These are phyloP conservation scores for Trametes sp. DNA, from an alignment of 1,284 basidiomycete genomes.

Conservation along the genomic window DNA sequence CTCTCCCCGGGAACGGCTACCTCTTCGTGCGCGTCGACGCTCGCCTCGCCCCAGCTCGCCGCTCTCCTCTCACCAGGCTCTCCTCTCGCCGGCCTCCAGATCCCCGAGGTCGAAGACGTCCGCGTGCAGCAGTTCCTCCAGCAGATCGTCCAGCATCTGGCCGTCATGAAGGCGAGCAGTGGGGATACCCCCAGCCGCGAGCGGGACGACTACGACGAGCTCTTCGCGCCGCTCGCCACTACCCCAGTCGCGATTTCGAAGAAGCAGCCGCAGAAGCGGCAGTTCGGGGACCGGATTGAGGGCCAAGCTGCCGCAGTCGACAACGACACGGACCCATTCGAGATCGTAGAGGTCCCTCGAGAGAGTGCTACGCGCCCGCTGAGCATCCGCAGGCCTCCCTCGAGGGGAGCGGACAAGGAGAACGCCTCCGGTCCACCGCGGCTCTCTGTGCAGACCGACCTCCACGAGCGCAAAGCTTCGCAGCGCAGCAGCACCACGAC, in stretches of 20 bases:
- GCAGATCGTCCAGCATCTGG: constrained; percentile 83
- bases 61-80: constrained; percentile 45
- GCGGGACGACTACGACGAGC: constrained; percentile 22
- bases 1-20: constrained; percentile 22
- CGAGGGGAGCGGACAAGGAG: constrained; percentile 41
- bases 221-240: constrained; percentile 25
- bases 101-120: constrained; percentile 67
- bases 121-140: constrained; percentile 82
- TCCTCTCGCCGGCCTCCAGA: constrained; percentile 35
- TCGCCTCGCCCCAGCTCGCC: constrained; percentile 36
- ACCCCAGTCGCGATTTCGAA: constrained; percentile 19
- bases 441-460: constrained; percentile 38
- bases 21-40: constrained; percentile 36
- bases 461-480: constrained; percentile 49
- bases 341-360: constrained; percentile 20
- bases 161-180: constrained; percentile 63
- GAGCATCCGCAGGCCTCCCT: constrained; percentile 38
- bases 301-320: constrained; percentile 14
- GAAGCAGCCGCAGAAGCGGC: constrained; percentile 8
- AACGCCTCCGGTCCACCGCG: constrained; percentile 32
- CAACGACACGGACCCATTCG: constrained; percentile 20
- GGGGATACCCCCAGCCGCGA: constrained; percentile 22
- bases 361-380: constrained; percentile 40
- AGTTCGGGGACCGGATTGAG: constrained; percentile 21
- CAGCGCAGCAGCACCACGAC: constrained; percentile 46